Percentiles rank a stretch among this genome's conserved stretches.
Conservation (phyloP, 2,329 filamentous ascomycete genomes). For the Acrodontium crateriforme region DNA sequence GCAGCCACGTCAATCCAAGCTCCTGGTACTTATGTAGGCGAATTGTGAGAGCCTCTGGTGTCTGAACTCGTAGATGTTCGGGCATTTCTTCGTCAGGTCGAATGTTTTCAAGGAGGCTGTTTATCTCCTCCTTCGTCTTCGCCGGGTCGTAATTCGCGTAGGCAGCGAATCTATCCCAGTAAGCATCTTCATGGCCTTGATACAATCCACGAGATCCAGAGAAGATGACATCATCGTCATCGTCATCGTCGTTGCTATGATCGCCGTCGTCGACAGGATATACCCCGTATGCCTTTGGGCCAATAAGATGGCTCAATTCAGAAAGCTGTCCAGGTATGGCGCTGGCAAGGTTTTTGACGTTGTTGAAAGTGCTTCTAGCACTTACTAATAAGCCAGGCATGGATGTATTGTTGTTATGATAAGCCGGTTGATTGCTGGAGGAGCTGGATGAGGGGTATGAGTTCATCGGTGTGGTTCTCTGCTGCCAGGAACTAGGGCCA, state of each 20-base stretch:
- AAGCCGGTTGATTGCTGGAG: not conserved
- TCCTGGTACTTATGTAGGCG: conserved; percentile 71
- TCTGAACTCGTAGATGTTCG: conserved; percentile 48
- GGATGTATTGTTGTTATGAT: not conserved
- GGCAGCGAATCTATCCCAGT: conserved; percentile 12
- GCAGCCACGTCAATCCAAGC: conserved; percentile 63
- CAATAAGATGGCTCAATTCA: conserved; percentile 10
- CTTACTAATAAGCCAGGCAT: not conserved
- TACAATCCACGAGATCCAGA: conserved; percentile 10
- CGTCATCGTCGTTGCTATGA: conserved; percentile 8
- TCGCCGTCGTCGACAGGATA: conserved; percentile 7
- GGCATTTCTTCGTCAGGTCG: conserved; percentile 47
- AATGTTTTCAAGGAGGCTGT: conserved; percentile 58
- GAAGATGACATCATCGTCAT: conserved; percentile 15
- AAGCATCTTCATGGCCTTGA: conserved; percentile 14
- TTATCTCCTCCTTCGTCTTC: conserved; percentile 51
- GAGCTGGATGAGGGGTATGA: not conserved
- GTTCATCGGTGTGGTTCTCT: not conserved
- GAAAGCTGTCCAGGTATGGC: conserved; percentile 4
- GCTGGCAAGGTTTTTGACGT: conserved; percentile 4
- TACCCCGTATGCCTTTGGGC: conserved; percentile 7
- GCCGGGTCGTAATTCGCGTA: conserved; percentile 28
- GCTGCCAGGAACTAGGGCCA: not conserved
- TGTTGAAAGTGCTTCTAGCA: conserved; percentile 1
- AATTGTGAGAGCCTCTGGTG: conserved; percentile 54